phyloP scores from a whole-genome alignment of 1,139 yeast genomes.

The Blastobotrys raffinosifermentans region DNA sequence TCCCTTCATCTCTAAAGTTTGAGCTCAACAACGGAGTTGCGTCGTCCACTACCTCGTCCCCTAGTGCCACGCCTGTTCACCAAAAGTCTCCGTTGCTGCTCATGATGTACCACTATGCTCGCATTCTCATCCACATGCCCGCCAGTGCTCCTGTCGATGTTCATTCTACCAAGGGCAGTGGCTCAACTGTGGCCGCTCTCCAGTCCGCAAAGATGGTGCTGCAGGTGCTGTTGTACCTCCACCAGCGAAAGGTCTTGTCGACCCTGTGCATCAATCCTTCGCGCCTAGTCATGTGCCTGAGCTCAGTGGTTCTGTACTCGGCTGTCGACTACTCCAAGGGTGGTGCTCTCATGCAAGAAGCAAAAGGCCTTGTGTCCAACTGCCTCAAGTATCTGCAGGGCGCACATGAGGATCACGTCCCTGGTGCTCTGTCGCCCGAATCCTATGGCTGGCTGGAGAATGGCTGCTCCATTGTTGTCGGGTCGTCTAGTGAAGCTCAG shows the following conservation, averaged over 20 bases:
- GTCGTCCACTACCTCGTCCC: not conserved
- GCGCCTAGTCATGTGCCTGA: slow-evolving; percentile 59
- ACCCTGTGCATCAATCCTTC: slow-evolving; percentile 69
- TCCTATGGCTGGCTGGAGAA: slow-evolving; percentile 23
- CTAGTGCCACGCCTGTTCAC: slow-evolving; percentile 27
- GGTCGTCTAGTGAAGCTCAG: not conserved
- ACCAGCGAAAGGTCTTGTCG: slow-evolving; percentile 38
- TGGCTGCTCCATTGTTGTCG: slow-evolving; percentile 22
- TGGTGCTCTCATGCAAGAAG: slow-evolving; percentile 70
- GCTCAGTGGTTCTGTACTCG: slow-evolving; percentile 70
- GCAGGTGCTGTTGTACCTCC: slow-evolving; percentile 49
- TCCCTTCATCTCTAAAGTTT: slow-evolving; percentile 57
- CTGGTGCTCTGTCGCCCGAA: slow-evolving; percentile 23
- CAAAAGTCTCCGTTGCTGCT: slow-evolving; percentile 56
- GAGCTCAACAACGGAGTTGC: slow-evolving; percentile 55
- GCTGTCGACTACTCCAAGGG: slow-evolving; percentile 78
- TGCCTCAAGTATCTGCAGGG: slow-evolving; percentile 23
- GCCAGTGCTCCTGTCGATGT: slow-evolving; percentile 41
- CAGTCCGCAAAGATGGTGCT: slow-evolving; percentile 68
- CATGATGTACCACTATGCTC: slow-evolving; percentile 71
- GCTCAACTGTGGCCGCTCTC: slow-evolving; percentile 64
- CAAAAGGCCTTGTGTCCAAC: slow-evolving; percentile 39
- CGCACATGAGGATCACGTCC: slow-evolving; percentile 24
- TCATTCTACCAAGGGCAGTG: slow-evolving; percentile 37
- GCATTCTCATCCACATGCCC: slow-evolving; percentile 74